These are phyloP conservation scores for Diplodia seriata DNA, from an alignment of 2,329 filamentous ascomycete genomes.

Conservation along the genomic window DNA sequence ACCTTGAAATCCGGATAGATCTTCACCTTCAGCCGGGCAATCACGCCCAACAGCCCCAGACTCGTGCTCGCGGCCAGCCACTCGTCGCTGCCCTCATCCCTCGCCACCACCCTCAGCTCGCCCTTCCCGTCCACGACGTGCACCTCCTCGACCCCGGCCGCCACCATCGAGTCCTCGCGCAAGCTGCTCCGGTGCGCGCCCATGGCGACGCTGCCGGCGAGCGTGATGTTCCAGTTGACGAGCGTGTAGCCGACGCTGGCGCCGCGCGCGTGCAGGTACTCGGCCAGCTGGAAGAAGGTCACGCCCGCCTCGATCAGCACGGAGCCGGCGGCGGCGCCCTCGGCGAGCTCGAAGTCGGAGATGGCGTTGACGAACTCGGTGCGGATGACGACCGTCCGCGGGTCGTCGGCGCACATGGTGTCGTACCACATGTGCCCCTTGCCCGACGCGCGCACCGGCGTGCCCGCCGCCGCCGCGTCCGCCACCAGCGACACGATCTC, in stretches of 20 bases:
- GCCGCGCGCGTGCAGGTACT: conserved; percentile 56
- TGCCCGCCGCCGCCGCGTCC: conserved; percentile 48
- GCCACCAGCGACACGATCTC: conserved; percentile 55
- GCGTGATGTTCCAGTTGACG: conserved; percentile 63
- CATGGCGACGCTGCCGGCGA: conserved; percentile 61
- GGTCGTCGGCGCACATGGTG: conserved; percentile 60
- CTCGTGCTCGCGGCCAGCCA: conserved; percentile 62
- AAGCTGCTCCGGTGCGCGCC: conserved; percentile 59
- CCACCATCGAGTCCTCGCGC: conserved; percentile 59
- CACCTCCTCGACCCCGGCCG: conserved; percentile 57
- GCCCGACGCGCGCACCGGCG: conserved; percentile 56
- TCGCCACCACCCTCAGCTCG: conserved; percentile 52
- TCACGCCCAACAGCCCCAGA: conserved; percentile 57
- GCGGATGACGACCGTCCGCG: conserved; percentile 56
- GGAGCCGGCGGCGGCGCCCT: conserved; percentile 46
- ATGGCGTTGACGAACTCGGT: conserved; percentile 56
- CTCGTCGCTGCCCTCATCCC: conserved; percentile 54
- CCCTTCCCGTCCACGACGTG: conserved; percentile 60
- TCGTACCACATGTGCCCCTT: conserved; percentile 64
- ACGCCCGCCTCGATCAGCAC: conserved; percentile 61
- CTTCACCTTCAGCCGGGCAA: conserved; percentile 58
- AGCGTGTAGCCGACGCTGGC: conserved; percentile 60
- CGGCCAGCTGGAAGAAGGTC: conserved; percentile 57
- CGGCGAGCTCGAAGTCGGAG: conserved; percentile 51
- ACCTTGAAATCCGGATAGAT: conserved; percentile 61